Percentiles rank a stretch among this genome's conserved stretches.
Evolutionary conservation across 768 basidiomycete species (phyloP).

Genomic region (Psilocybe cyanescens): DNA sequence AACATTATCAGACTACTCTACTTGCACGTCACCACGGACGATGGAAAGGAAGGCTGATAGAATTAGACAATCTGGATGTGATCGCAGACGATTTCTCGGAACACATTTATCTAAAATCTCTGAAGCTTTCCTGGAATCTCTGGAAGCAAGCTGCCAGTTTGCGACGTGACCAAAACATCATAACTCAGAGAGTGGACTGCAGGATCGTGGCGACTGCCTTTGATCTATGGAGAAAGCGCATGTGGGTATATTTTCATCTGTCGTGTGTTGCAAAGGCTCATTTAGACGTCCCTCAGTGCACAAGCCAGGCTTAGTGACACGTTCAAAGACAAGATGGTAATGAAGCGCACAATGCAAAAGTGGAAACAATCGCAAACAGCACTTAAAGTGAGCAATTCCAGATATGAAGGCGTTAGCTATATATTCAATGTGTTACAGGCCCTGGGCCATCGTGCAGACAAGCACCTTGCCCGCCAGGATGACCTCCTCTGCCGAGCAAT

Average conservation of each 20-base stretch:
- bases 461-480: conserved; percentile 30
- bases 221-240: conserved; percentile 57
- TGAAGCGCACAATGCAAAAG: conserved; percentile 48
- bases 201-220: conserved; percentile 55
- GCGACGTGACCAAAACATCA: conserved; percentile 44
- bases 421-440: conserved; percentile 36
- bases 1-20: conserved; percentile 51
- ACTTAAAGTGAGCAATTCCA: conserved; percentile 41
- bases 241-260: conserved; percentile 41
- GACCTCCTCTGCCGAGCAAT: conserved; percentile 27
- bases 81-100: conserved; percentile 53
- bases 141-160: conserved; percentile 59
- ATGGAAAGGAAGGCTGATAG: conserved; percentile 55
- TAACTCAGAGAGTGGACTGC: conserved; percentile 47
- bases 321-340: conserved; percentile 25
- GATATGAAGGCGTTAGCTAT: neutral
- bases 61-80: conserved; percentile 46
- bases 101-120: conserved; percentile 36
- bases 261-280: conserved; percentile 2
- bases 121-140: conserved; percentile 52
- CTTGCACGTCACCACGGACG: conserved; percentile 44
- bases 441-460: conserved; percentile 59
- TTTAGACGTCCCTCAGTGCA: neutral
- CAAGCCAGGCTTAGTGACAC: conserved; percentile 12
- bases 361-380: conserved; percentile 61